phyloP scores from a whole-genome alignment of 371 early-diverging fungal species.

The Mucor racemosus region DNA sequence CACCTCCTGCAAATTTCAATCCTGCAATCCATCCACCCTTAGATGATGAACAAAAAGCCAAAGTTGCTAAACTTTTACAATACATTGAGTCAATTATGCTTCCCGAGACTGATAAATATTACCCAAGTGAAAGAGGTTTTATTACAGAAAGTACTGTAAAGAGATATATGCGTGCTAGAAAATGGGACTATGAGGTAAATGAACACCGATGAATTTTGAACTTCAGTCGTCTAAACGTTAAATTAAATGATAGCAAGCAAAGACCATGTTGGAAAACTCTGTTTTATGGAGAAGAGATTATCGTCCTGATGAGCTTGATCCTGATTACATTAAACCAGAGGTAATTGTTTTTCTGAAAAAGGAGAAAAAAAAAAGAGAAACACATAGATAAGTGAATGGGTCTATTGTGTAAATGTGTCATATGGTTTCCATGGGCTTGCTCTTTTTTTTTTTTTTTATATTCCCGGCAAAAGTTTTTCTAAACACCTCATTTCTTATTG shows the following conservation, averaged over 20 bases:
- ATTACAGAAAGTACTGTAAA: constrained; percentile 62
- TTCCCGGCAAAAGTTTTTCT: constrained; percentile 10
- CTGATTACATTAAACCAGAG: constrained; percentile 77
- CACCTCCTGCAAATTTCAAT: constrained; percentile 31
- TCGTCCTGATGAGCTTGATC: constrained; percentile 73
- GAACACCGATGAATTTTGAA: not conserved
- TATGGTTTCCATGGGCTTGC: constrained; percentile 2
- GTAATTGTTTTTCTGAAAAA: constrained; percentile 30
- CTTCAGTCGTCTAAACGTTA: not conserved
- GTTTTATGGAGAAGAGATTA: constrained; percentile 80
- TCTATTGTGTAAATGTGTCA: not conserved
- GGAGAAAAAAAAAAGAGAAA: no score
- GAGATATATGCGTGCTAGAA: constrained; percentile 80
- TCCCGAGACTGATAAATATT: constrained; percentile 52
- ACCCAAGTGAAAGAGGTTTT: constrained; percentile 57
- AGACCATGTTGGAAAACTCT: constrained; percentile 67
- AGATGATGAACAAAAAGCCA: constrained; percentile 46
- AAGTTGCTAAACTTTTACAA: constrained; percentile 49
- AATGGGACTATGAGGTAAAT: constrained; percentile 65
- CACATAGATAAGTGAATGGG: constrained; percentile 6
- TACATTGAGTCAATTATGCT: constrained; percentile 59
- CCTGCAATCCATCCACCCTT: constrained; percentile 37
- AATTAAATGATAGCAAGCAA: constrained; percentile 49
- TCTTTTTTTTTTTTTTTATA: not conserved
- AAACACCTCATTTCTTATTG: constrained; percentile 2